Evolutionary conservation across 805 yeast species (phyloP).

Genomic region (Candida chilensis): DNA sequence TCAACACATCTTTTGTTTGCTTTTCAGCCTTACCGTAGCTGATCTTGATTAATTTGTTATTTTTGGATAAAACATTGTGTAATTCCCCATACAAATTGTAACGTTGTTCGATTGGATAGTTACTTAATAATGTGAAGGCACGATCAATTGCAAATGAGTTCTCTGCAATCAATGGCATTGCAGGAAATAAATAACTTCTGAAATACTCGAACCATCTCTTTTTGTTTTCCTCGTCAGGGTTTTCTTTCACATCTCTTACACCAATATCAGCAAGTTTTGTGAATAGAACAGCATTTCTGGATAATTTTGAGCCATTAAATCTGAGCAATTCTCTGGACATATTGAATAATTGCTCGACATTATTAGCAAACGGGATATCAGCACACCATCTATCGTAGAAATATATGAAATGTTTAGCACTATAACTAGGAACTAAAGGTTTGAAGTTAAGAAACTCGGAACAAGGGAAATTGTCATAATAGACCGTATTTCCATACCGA

Average conservation of each 20-base stretch:
- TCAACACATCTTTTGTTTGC: slow-evolving; percentile 67
- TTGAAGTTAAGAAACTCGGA: slow-evolving; percentile 17
- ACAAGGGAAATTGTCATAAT: slow-evolving; percentile 12
- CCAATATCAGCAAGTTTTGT: slow-evolving; percentile 58
- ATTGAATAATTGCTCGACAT: slow-evolving; percentile 34
- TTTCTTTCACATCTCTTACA: slow-evolving; percentile 17
- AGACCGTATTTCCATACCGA: slow-evolving; percentile 15
- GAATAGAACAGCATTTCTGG: slow-evolving; percentile 37
- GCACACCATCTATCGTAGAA: slow-evolving; percentile 43
- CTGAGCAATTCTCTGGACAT: slow-evolving; percentile 39
- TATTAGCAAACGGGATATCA: slow-evolving; percentile 23
- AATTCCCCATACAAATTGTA: slow-evolving; percentile 79
- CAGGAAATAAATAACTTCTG: slow-evolving; percentile 61
- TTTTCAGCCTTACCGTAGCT: slow-evolving; percentile 65
- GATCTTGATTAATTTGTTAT: slow-evolving; percentile 43
- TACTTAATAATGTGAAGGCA: slow-evolving; percentile 43
- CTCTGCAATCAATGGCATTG: slow-evolving; percentile 40
- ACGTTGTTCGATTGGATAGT: slow-evolving; percentile 53
- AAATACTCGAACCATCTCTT: slow-evolving; percentile 49
- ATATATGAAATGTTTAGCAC: slow-evolving; percentile 17
- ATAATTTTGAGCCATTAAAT: slow-evolving; percentile 47
- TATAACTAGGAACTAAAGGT: slow-evolving; percentile 13
- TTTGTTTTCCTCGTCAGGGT: slow-evolving; percentile 5
- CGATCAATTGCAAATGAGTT: slow-evolving; percentile 55
- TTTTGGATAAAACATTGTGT: slow-evolving; percentile 46